Evolutionary conservation across 2,329 filamentous ascomycete species (phyloP), one percentile per base, ranked within the genome.

Genomic region (Alternaria novae-zelandiae): DNA sequence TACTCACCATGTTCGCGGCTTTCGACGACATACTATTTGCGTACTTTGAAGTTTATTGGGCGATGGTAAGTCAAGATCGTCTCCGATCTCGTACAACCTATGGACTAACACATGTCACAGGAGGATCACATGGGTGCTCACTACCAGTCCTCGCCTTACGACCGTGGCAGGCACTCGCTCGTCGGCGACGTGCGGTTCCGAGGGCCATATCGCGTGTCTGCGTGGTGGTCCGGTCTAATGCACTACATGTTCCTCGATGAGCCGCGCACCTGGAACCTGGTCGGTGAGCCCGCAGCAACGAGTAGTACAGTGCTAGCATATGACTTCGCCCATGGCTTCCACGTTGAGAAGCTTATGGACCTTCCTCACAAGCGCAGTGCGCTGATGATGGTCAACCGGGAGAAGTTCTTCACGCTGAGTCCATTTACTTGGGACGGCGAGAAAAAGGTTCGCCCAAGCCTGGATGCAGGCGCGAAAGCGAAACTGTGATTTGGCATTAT

Each of bases 31-130:
- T 84, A 2, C 86, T 83, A 51, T 94, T 94, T 77, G 89, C 90
- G 0, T 94, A 94, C 77, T 94, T 92, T 75, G 92, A 95, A 78
- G 83, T 94, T 2, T 94, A 94, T 78, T 94, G 91, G 91, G 90
- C 88, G 36, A 89, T 88, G 83, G 86, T 87, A 80, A 65, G 79
- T 70, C 21, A 53, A 32, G 0, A 12, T 28, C 26, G 12, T 28
- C 26, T 28, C 5, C 26, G 26, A 28, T 28, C 10, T 28, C 26
- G 26, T 28, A 28, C 26, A 28, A 12, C 26, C 26, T 28, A 28
- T 28, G 26, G 26, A 32, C 28, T 77, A 58, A 78, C 56, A 41
- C 13, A 41, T 49, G 11, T 46, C 12, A 17, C 66, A 85, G 83
- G 87, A 89, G 76, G 87, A 89, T 65, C 85, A 88, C 64, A 84